Evolutionary conservation across 2,329 filamentous ascomycete species (phyloP), one percentile per base, ranked within the genome.

Genomic region (Emericellopsis cladophorae): DNA sequence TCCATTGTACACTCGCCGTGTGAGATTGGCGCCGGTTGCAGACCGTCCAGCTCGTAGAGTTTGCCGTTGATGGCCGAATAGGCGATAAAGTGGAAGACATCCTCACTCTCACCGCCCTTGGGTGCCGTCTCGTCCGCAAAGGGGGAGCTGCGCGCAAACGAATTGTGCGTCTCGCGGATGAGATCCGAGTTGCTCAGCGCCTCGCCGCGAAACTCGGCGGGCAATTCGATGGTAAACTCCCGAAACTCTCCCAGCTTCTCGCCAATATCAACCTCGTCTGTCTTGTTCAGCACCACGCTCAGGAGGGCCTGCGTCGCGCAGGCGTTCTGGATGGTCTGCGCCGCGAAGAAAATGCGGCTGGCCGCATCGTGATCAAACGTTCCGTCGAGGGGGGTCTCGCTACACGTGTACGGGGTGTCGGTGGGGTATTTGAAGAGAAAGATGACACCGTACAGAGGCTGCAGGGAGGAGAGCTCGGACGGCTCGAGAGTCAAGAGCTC

Each of bases 391-490:
- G 89, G 88, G 36, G 73, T 73, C 42, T 76, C 70, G 34, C 72
- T 64, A 45, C 61, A 40, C 9, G 66, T 76, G 66, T 70, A 81
- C 51, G 68, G 74, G 45, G 62, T 74, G 56, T 84, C 79, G 45
- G 79, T 88, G 39, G 77, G 85, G 64, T 85, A 98, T 67, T 95
- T 96, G 79, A 98, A 98, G 60, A 98, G 85, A 65, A 98, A 98
- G 56, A 98, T 95, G 50, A 98, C 87, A 54, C 92, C 92, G 66
- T 95, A 93, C 40, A 95, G 72, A 15, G 85, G 84, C 51, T 82
- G 79, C 29, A 88, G 74, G 48, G 79, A 67, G 35, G 75, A 72
- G 11, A 93, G 73, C 43, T 75, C 74, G 40, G 85, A 77, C 7
- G 86, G 70, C 51, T 96, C 90, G 48, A 98, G 79, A 1, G 85